Evolutionary conservation across 129 eudicot species (phyloP).

Genomic region (Escallonia rubra): DNA sequence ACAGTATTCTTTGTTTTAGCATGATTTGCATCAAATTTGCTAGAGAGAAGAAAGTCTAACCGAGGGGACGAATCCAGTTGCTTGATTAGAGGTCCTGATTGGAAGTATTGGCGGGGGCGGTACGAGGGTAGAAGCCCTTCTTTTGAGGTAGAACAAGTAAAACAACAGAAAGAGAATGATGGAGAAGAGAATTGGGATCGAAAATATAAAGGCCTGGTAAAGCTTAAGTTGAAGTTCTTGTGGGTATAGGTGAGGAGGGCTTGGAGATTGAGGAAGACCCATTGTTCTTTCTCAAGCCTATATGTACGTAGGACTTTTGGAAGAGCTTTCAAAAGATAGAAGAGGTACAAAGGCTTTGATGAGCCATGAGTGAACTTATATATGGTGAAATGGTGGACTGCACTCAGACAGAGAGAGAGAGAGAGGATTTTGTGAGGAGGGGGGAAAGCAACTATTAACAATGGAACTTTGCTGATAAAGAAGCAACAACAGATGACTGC

Average conservation of each 20-base stretch:
- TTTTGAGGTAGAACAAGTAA: constrained; percentile 61
- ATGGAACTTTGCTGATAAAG: not conserved
- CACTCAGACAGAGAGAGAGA: not conserved
- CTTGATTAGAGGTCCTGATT: constrained; percentile 23
- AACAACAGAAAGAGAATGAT: constrained; percentile 49
- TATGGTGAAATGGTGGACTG: not conserved
- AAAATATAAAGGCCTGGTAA: constrained; percentile 61
- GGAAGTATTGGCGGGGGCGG: constrained; percentile 29
- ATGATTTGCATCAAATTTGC: too few species aligned
- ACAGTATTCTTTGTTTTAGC: too few species aligned
- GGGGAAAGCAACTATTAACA: constrained; percentile 1
- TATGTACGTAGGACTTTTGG: too few species aligned
- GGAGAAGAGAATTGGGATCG: constrained; percentile 61
- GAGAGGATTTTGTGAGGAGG: not conserved
- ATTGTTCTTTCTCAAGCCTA: not conserved
- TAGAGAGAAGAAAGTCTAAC: constrained; percentile 1
- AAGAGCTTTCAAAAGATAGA: not conserved
- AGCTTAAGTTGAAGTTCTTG: constrained; percentile 55
- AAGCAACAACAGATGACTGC: not conserved
- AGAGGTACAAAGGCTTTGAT: not conserved
- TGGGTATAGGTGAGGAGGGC: constrained; percentile 29
- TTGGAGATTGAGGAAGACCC: constrained; percentile 21
- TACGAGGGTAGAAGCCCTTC: constrained; percentile 32
- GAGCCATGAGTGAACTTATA: not conserved
- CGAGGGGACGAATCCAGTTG: constrained; percentile 1